Evolutionary conservation across 768 basidiomycete genomes (phyloP), one percentile per base, ranked within the genome.

Genomic region (Clitopilus passeckerianus): DNA sequence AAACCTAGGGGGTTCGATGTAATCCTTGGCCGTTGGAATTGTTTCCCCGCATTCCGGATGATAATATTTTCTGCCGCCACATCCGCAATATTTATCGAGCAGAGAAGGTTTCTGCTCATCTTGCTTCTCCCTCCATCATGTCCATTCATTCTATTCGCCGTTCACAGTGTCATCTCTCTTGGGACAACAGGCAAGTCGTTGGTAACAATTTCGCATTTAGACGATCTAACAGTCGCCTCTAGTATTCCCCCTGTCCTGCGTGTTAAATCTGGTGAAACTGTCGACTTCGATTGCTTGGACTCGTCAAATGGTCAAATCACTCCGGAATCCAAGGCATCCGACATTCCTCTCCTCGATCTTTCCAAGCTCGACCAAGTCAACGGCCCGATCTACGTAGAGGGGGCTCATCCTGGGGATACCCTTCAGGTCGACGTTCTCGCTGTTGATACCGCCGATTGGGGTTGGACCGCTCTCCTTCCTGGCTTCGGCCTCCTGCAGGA

Each of bases 281-380:
- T 87, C 60, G 74, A 75, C 33, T 84, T 86, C 64, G 81, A 84
- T 65, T 87, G 85, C 61, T 74, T 85, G 18, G 84, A 86, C 65
- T 83, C 79, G 1, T 84, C 84, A 24, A 86, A 85, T 62, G 83
- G 83, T 1, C 84, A 86, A 67, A 74, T 86, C 58, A 79, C 75
- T 0, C 65, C 76, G 30, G 60, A 71, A 5, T 81, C 81, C 6
- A 79, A 76, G 15, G 60, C 68, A 4, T 57, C 59, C 1, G 61
- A 73, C 23, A 64, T 86, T 34, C 61, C 69, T 15, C 66, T 75
- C 1, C 68, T 86, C 60, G 72, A 77, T 5, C 75, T 86, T 62
- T 66, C 78, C 2, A 76, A 77, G 53, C 74, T 83, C 43, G 81
- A 81, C 64, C 84, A 83, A 72, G 84, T 86, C 54, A 84, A 80